Base-by-base conservation (phyloP, 2,329 filamentous ascomycete genomes). In the Colletotrichum echinochloae region DNA sequence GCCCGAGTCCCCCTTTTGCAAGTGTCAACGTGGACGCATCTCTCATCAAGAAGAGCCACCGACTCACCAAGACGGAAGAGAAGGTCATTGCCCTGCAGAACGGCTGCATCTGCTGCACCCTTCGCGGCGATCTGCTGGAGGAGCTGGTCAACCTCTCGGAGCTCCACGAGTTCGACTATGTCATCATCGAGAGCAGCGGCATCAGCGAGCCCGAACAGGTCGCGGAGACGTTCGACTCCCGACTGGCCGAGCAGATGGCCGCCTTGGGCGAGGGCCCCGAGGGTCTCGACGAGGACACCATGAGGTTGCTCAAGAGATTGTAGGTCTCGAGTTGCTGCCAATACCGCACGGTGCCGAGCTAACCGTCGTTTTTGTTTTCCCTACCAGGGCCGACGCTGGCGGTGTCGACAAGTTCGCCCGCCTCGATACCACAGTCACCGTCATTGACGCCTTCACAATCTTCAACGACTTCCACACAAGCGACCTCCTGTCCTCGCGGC, bases 171-270 rank as follows among this genome's bases (percentile, higher is more conserved):
- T 90, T 93, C 46, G 90, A 94, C 77, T 93, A 94, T 77, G 88
- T 93, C 33, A 83, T 93, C 48, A 91, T 92, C 51, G 91, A 93
- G 78, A 92, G 90, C 76, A 91, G 87, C 2, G 90, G 91, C 0
- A 92, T 93, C 72, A 92, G 90, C 74, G 90, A 92, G 78, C 91
- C 90, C 0, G 90, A 92, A 80, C 91, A 93, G 74, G 91, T 94
- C 0, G 91, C 91, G 0, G 91, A 93, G 81, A 93, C 90, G 0
- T 93, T 93, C 74, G 90, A 91, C 41, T 80, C 84, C 6, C 86
- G 84, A 49, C 85, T 86, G 75, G 85, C 84, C 2, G 83, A 86
- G 60, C 82, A 84, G 65, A 84, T 85, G 78, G 77, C 79, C 48
- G 74, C 69, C 20, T 74, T 83, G 66, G 78, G 78, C 0, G 77